These are phyloP conservation scores for Tetradesmus lagerheimii DNA, from an alignment of 139 green algal species.

Conservation along the genomic window DNA sequence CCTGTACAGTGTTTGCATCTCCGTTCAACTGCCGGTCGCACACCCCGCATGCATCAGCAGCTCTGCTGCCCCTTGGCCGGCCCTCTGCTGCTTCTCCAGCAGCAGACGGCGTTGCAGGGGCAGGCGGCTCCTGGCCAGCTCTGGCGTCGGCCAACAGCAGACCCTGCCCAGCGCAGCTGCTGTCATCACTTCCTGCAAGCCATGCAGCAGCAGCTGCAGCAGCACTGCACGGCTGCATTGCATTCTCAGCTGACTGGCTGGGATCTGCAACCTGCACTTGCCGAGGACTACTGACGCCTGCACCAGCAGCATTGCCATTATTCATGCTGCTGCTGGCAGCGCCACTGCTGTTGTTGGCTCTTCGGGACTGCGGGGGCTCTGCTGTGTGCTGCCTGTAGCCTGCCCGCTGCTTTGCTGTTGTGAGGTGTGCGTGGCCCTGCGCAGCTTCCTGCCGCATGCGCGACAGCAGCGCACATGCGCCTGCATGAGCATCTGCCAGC, in stretches of 20 bases:
- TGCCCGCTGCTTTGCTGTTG: conserved; percentile 46
- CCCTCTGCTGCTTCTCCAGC: conserved; percentile 12
- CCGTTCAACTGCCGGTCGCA: neutral
- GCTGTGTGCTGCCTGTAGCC: conserved; percentile 30
- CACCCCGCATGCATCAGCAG: no score
- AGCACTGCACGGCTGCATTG: neutral
- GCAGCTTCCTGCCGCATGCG: conserved; percentile 66
- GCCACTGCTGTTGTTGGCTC: neutral
- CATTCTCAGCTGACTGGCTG: neutral
- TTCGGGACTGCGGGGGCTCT: neutral
- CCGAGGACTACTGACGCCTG: neutral
- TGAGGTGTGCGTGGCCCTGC: conserved; percentile 56
- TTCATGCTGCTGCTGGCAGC: neutral
- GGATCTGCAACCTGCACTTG: neutral
- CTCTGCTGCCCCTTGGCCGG: neutral
- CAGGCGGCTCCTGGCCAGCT: neutral
- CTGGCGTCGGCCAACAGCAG: neutral
- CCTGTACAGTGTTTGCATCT: neutral
- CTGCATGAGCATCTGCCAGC: conserved; percentile 41
- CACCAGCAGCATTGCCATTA: neutral
- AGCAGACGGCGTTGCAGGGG: conserved; percentile 15
- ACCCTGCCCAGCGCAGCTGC: neutral
- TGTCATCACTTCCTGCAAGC: neutral
- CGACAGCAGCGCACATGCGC: conserved; percentile 50
- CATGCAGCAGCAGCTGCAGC: neutral